Evolutionary conservation across 345 rosid genomes (phyloP), one percentile per base, ranked within the genome.

Genomic region (Acer saccharum): DNA sequence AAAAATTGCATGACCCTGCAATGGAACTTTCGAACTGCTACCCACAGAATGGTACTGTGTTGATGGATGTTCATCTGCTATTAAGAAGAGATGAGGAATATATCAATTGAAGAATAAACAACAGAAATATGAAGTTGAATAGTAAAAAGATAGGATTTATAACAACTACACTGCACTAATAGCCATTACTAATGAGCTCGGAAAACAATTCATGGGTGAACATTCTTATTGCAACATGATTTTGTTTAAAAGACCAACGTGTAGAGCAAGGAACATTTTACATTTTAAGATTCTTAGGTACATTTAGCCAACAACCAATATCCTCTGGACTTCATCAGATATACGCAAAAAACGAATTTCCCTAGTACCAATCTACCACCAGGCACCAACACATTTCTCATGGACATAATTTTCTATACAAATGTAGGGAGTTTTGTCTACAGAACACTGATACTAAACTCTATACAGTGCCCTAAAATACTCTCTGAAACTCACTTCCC

Each of bases 1-100:
- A 16, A 86, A 78, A 74, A 84, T 69, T 63, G 89, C 84, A 57
- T 14, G 72, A 65, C 89, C 87, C 76, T 39, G 85, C 67, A 93
- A 85, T 63, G 97, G 87, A 25, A 83, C 80, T 79, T 88, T 92
- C 17, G 96, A 88, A 78, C 89, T 92, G 83, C 96, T 85, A 77
- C 91, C 76, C 72, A 89, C 80, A 52, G 92, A 89, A 74, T 58
- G 86, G 77, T 78, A 57, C 67, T 80, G 85, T 61, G 79, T 78
- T 63, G 90, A 80, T 20, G 85, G 79, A 72, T 72, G 81, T 69
- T 57, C 81, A 60, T 83, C 98, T 88, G 83, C 81, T 60, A 76
- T 68, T 75, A 67, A 77, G 78, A 72, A 71, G 13, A 68, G 55
- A 74, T 27, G 29, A 29, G 18, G 68, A 18, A 67, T 65, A 79